Conservation (phyloP, 1,284 basidiomycete species). For the Lentinula novae-zelandiae region DNA sequence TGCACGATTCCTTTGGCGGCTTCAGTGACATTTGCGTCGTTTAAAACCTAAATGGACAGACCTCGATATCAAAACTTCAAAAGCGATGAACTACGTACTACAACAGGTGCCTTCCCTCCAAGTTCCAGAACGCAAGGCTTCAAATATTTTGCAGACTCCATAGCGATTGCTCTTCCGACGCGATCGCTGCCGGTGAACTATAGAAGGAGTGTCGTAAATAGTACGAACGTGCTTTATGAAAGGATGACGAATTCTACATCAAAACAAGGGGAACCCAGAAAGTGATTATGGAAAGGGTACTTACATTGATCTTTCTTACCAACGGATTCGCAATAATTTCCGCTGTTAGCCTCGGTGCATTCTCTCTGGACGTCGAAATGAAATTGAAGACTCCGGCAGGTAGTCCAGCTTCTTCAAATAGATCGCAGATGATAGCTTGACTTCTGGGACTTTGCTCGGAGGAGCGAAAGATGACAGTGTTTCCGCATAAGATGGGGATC, state of each 20-base stretch:
- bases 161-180: slow-evolving; percentile 68
- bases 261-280: not conserved
- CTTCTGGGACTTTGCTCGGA: slow-evolving; percentile 53
- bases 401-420: slow-evolving; percentile 55
- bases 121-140: slow-evolving; percentile 73
- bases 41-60: slow-evolving; percentile 33
- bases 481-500: slow-evolving; percentile 58
- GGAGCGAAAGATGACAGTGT: slow-evolving; percentile 60
- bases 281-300: slow-evolving; percentile 6
- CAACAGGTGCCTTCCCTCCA: slow-evolving; percentile 72
- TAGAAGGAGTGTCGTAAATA: slow-evolving; percentile 9
- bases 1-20: slow-evolving; percentile 55
- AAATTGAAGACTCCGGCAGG: slow-evolving; percentile 60
- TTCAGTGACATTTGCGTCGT: slow-evolving; percentile 59
- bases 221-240: not conserved
- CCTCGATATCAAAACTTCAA: too few relatives aligned
- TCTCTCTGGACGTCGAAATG: slow-evolving; percentile 47
- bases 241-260: too few relatives aligned
- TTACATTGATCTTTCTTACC: slow-evolving; percentile 44
- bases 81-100: slow-evolving; percentile 35
- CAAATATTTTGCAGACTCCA: slow-evolving; percentile 69
- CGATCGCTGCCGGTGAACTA: slow-evolving; percentile 71
- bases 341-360: slow-evolving; percentile 41
- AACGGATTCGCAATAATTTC: slow-evolving; percentile 54
- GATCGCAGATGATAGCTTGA: slow-evolving; percentile 46